Conservation (phyloP, 192 early-diverging fungal species). For the Umbelopsis isabellina region DNA sequence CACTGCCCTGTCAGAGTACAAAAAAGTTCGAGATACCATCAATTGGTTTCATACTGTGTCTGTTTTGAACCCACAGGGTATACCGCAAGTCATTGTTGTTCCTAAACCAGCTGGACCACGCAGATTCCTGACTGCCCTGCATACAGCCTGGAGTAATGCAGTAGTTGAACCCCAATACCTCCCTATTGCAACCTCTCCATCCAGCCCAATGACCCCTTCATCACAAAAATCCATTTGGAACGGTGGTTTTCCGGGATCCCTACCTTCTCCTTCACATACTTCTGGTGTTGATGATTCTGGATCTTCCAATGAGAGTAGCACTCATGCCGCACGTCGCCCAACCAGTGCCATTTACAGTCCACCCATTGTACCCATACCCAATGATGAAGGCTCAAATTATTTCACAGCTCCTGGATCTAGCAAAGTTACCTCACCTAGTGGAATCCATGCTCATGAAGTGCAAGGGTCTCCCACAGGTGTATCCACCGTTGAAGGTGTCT, state of each 20-base stretch:
- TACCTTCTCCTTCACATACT: conserved; percentile 11
- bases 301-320: background rate
- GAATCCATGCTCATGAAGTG: conserved; percentile 3
- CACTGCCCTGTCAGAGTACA: conserved; percentile 57
- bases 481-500: conserved; percentile 15
- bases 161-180: conserved; percentile 55
- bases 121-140: conserved; percentile 58
- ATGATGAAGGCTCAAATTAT: conserved; percentile 2
- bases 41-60: conserved; percentile 35
- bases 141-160: conserved; percentile 56
- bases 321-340: background rate
- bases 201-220: conserved; percentile 38
- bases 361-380: background rate
- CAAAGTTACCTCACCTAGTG: conserved; percentile 7
- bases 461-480: conserved; percentile 25
- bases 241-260: background rate
- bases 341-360: conserved; percentile 21
- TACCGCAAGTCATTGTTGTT: conserved; percentile 60
- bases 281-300: conserved; percentile 8
- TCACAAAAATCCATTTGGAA: conserved; percentile 13
- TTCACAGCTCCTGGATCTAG: conserved; percentile 25
- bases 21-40: conserved; percentile 51
- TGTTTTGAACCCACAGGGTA: conserved; percentile 16
- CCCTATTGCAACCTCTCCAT: conserved; percentile 60
- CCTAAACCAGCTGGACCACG: conserved; percentile 67